Evolutionary conservation across 331 rosid species (phyloP), one percentile per base, ranked within the genome.

Genomic region (Rhamnella rubrinervis): DNA sequence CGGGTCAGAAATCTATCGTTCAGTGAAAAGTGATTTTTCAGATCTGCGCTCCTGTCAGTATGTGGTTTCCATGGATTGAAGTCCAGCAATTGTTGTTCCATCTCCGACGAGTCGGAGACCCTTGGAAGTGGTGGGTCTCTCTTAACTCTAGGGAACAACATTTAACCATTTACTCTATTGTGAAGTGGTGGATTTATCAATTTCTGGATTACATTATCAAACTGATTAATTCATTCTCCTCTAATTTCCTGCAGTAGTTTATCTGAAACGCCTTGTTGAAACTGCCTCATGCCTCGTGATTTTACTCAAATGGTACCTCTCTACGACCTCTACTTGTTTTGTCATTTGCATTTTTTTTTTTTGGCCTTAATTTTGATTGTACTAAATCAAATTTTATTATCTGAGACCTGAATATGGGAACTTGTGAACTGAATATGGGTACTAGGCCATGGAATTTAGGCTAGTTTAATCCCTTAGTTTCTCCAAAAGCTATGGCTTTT

Each of bases 31-130:
- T 28, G 86, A 88, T 61, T 77, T 67, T 73, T 84, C 93, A 26
- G 99, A 87, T 72, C 71, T 74, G 16, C 83, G 78, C 13, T 44
- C 85, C 71, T 83, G 74, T 76, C 92, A 88, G 71, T 86, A 77
- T 65, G 83, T 72, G 74, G 81, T 83, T 53, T 82, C 95, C 21
- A 80, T 74, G 63, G 84, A 72, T 72, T 79, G 84, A 71, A 84
- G 88, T 71, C 86, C 86, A 4, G 87, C 96, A 56, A 80, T 78
- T 74, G 85, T 78, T 19, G 86, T 71, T 64, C 86, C 91, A 55
- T 86, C 91, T 44, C 84, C 86, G 2, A 49, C 79, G 13, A 71
- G 73, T 77, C 70, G 41, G 50, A 77, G 77, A 59, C 81, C 79
- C 56, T 67, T 74, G 64, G 79, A 81, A 77, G 72, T 66, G 85